Evolutionary conservation across 2,329 filamentous ascomycete genomes (phyloP), one percentile per base, ranked within the genome.

Genomic region (Colletotrichum sidae): DNA sequence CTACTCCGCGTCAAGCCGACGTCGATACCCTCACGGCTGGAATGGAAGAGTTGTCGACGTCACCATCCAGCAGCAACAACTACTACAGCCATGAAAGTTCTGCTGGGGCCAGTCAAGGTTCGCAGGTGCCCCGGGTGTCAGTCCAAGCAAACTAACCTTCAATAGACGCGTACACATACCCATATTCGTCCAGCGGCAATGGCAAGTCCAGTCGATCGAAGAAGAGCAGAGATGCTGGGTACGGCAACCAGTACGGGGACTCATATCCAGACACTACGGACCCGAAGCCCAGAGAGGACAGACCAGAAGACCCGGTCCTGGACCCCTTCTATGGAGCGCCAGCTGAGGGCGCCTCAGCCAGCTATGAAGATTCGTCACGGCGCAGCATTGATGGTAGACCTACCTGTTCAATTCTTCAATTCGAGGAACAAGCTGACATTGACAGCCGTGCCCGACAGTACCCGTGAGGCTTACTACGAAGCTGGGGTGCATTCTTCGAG

Each of bases 1-100:
- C 57, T 10, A 70, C 69, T 12, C 72, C 74, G 49, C 72, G 72
- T 50, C 72, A 71, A n/a, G 55, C 60, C 25, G 56, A 73, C 17
- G 69, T 72, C 45, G 69, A 72, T 35, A 58, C 66, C 47, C 60
- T 76, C 15, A 62, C 67, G 13, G 49, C 49, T n/a, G 60, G 42
- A 13, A 17, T 67, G 9, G 60, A 54, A n/a, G 45, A 59, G 15
- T 39, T 67, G 4, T 55, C 60, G 17, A 53, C 47, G n/a, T 64
- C 50, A 25, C 34, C 50, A 34, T n/a, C 42, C n/a, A 17, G 41
- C 11, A 41, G 50, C 25, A 59, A 67, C 39, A 50, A 38, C 34
- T 65, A 65, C 35, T 65, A 65, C 35, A 42, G 25, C 6, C 39
- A 38, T 34, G 45, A 33, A 33, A 33, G 39, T 6, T 42, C 44